These are phyloP conservation scores for Iberis amara DNA, from an alignment of 441 rosid species.

Conservation along the genomic window DNA sequence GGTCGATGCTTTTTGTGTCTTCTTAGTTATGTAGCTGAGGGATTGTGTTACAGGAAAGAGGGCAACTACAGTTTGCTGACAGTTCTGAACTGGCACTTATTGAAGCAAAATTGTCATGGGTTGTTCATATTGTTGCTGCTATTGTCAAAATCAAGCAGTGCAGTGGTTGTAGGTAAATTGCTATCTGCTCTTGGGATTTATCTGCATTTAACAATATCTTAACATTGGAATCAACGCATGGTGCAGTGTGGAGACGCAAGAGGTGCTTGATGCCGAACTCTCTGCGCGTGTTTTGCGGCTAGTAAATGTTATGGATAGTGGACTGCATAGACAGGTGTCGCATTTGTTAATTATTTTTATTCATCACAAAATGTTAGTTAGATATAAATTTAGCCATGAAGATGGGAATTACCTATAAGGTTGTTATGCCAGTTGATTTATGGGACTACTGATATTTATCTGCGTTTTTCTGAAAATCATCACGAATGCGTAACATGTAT, in stretches of 20 bases:
- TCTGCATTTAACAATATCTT: slow-evolving; percentile 17
- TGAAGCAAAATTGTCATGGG: slow-evolving; percentile 97
- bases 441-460: slow-evolving; percentile 3
- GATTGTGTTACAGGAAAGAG: slow-evolving; percentile 64
- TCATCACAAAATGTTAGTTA: neutral
- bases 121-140: slow-evolving; percentile 93
- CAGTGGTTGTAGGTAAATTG: slow-evolving; percentile 76
- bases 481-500: slow-evolving; percentile 3
- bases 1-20: slow-evolving; percentile 12
- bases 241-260: slow-evolving; percentile 91
- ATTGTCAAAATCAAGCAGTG: slow-evolving; percentile 86
- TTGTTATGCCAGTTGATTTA: slow-evolving; percentile 13
- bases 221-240: slow-evolving; percentile 23
- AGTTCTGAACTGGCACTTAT: slow-evolving; percentile 63
- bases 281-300: slow-evolving; percentile 96
- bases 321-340: slow-evolving; percentile 81
- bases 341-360: slow-evolving; percentile 9
- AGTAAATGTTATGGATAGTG: slow-evolving; percentile 87
- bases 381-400: slow-evolving; percentile 12
- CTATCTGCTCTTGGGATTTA: slow-evolving; percentile 20
- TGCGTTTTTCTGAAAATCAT: neutral
- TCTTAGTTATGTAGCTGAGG: slow-evolving; percentile 14
- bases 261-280: slow-evolving; percentile 97
- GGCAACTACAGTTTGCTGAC: slow-evolving; percentile 52
- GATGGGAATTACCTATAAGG: slow-evolving; percentile 5